Conservation (phyloP, 495 filamentous ascomycete genomes). For the Xylaria telfairii region DNA sequence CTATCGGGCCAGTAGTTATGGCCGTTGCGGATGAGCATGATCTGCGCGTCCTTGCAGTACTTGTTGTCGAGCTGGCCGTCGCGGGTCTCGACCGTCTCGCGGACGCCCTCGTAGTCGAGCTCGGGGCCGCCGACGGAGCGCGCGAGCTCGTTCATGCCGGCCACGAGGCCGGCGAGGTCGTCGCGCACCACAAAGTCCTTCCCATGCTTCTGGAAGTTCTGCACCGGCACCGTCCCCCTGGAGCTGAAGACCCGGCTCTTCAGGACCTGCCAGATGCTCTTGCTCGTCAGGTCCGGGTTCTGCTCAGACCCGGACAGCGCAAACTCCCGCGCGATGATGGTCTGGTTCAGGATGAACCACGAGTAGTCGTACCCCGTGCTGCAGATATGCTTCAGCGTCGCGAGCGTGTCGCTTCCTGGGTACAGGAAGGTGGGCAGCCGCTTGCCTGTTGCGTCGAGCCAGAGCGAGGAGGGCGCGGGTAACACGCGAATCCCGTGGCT, state of each 20-base stretch:
- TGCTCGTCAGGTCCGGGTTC: slow-evolving; percentile 59
- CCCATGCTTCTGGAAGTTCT: slow-evolving; percentile 57
- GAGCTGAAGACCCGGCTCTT: slow-evolving; percentile 51
- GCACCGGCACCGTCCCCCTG: slow-evolving; percentile 54
- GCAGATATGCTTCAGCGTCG: slow-evolving; percentile 59
- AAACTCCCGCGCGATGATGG: slow-evolving; percentile 59
- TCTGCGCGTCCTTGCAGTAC: slow-evolving; percentile 60
- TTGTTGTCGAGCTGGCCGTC: slow-evolving; percentile 55
- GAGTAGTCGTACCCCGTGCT: slow-evolving; percentile 60
- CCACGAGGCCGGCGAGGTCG: slow-evolving; percentile 53
- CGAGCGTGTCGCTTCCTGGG: slow-evolving; percentile 57
- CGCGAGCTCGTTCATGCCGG: slow-evolving; percentile 57
- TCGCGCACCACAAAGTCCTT: slow-evolving; percentile 56
- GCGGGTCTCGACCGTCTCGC: slow-evolving; percentile 49
- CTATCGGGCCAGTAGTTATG: slow-evolving; percentile 56
- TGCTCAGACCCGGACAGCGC: slow-evolving; percentile 61
- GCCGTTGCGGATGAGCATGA: slow-evolving; percentile 57
- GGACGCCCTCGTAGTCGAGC: slow-evolving; percentile 46
- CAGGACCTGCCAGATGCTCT: slow-evolving; percentile 55
- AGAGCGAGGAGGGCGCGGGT: slow-evolving; percentile 57
- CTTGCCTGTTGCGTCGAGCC: slow-evolving; percentile 60
- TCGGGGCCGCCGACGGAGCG: slow-evolving; percentile 37
- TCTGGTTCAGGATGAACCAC: slow-evolving; percentile 59
- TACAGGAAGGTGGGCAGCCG: slow-evolving; percentile 54
- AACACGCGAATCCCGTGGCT: slow-evolving; percentile 58